Evolutionary conservation across 495 filamentous ascomycete genomes (phyloP), one percentile per base, ranked within the genome.

Genomic region (Hypoxylon fragiforme): DNA sequence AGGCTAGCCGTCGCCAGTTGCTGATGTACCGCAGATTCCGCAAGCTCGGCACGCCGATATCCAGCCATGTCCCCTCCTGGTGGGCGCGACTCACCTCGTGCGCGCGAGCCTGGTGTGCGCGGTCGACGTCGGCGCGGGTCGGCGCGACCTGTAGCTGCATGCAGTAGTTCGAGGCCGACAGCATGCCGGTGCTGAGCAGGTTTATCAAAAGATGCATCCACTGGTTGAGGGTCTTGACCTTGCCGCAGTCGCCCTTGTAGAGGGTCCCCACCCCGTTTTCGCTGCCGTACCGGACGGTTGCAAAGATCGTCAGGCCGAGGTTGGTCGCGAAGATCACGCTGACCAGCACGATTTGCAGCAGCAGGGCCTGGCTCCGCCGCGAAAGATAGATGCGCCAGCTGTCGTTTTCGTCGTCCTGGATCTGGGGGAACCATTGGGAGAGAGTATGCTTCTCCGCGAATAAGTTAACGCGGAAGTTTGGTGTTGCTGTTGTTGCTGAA

Each of bases 11-110:
- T 20, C 65, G 47, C 52, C 55, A 62, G 32, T 50, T 52, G 4
- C 50, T 47, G 6, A 74, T 67, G 11, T 51, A 48, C 8, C 48
- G 19, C 0, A 74, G 40, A 45, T 77, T 76, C 16, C 65, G 54
- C 8, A 73, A 21, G 34, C 70, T 75, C 1, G 66, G 69, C 11
- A 70, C 64, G 0, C 75, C 72, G 46, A 75, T 73, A 62, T 76
- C 68, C 9, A 77, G 44, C 71, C 72, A 76, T 20, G 30, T 41
- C 38, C 5, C 54, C 34, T 11, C n/a, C n/a, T n/a, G n/a, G n/a
- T n/a, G n/a, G n/a, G n/a, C n/a, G n/a, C n/a, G n/a, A n/a, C n/a
- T n/a, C n/a, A n/a, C n/a, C n/a, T n/a, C n/a, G n/a, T n/a, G n/a
- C n/a, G n/a, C n/a, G n/a, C n/a, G n/a, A n/a, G n/a, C n/a, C n/a